These are phyloP conservation scores for Canavalia gladiata DNA, from an alignment of 306 rosid genomes.

Conservation along the genomic window DNA sequence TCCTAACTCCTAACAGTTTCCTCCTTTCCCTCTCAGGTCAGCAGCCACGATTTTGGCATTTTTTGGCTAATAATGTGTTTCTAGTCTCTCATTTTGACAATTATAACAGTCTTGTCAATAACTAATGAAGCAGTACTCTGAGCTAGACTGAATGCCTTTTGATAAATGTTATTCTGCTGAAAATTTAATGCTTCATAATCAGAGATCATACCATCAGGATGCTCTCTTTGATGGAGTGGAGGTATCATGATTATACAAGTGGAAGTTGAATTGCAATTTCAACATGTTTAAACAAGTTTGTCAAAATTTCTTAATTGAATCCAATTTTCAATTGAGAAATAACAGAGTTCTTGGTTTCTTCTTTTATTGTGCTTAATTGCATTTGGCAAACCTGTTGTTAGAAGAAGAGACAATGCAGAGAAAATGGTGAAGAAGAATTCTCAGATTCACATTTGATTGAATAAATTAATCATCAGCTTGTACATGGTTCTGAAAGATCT, in stretches of 20 bases:
- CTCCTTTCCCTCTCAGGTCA: not conserved
- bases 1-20: not conserved
- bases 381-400: not conserved
- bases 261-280: constrained; percentile 20
- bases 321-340: constrained; percentile 16
- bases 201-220: constrained; percentile 1
- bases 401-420: too few species aligned
- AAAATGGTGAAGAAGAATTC: too few species aligned
- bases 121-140: not conserved
- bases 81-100: constrained; percentile 18
- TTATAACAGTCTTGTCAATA: not conserved
- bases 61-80: not conserved
- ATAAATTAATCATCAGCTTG: too few species aligned
- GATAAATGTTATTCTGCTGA: not conserved
- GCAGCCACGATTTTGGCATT: not conserved
- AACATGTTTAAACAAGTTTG: constrained; percentile 7
- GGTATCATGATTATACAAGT: not conserved
- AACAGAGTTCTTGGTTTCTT: not conserved
- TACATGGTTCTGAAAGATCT: too few species aligned
- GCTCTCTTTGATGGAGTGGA: constrained; percentile 1
- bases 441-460: too few species aligned
- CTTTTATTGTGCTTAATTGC: constrained; percentile 23
- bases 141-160: constrained; percentile 4
- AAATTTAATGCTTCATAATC: not conserved
- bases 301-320: constrained; percentile 10